These are phyloP conservation scores for Pythium phragmiticola DNA, from an alignment of 352 stramenopile species.

Conservation along the genomic window DNA sequence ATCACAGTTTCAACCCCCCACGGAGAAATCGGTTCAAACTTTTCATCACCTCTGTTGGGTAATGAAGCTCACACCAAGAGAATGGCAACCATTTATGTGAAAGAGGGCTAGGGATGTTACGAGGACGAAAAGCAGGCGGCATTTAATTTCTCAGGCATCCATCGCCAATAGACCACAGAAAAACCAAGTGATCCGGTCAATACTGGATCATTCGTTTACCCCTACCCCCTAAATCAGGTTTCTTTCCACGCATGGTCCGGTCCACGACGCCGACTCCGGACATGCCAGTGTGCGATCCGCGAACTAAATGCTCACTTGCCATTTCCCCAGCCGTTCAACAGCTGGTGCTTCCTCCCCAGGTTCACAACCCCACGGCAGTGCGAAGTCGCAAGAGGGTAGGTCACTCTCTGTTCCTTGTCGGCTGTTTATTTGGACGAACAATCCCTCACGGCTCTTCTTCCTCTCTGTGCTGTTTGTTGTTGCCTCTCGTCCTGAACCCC, in stretches of 20 bases:
- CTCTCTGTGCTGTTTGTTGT: slow-evolving; percentile 4
- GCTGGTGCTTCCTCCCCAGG: neutral
- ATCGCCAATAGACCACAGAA: neutral
- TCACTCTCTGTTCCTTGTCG: neutral
- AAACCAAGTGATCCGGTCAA: neutral
- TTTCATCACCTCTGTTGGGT: neutral
- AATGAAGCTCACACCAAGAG: neutral
- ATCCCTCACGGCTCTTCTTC: slow-evolving; percentile 11
- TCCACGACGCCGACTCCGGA: neutral
- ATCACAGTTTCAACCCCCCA: neutral
- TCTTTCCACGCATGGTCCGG: neutral
- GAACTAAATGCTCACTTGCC: neutral
- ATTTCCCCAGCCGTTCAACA: slow-evolving; percentile 7
- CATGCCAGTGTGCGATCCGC: neutral
- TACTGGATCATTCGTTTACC: slow-evolving; percentile 15
- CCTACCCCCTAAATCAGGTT: slow-evolving; percentile 20
- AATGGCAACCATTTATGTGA: no score
- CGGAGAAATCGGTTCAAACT: neutral
- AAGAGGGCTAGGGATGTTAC: slow-evolving; percentile 1
- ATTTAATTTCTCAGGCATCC: neutral
- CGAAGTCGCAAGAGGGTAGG: slow-evolving; percentile 13
- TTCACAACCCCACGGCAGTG: slow-evolving; percentile 16
- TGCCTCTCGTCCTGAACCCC: slow-evolving; percentile 6
- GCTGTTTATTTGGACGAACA: slow-evolving; percentile 13
- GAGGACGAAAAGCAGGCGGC: slow-evolving; percentile 5